Percentiles rank a stretch among this genome's conserved stretches.
Conservation (phyloP, 176 grass and related monocot species). For the Alopecurus myosuroides region DNA sequence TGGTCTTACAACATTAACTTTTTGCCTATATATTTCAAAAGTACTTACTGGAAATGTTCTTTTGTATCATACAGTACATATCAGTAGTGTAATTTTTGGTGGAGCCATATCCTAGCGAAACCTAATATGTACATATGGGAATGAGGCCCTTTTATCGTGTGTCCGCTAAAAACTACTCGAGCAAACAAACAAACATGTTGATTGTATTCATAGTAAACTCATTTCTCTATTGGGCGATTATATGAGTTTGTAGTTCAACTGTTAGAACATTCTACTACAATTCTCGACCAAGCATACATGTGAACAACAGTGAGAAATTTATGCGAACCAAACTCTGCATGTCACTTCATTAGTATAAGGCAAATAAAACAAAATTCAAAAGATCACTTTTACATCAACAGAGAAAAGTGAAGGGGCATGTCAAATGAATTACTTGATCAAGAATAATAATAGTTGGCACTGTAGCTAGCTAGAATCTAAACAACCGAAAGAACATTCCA, state of each 20-base stretch:
- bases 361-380: background rate
- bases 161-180: background rate
- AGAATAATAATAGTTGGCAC: constrained; percentile 16
- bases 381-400: background rate
- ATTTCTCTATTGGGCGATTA: background rate
- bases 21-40: no score
- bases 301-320: background rate
- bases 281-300: background rate
- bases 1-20: no score
- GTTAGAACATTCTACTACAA: background rate
- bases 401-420: background rate
- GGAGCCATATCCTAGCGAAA: no score
- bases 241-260: background rate
- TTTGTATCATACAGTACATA: no score
- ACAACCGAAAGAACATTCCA: constrained; percentile 34
- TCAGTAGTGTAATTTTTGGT: no score
- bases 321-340: background rate
- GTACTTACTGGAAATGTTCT: no score
- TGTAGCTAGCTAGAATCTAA: constrained; percentile 28
- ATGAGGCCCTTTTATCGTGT: no score
- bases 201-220: background rate
- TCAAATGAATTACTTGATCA: background rate
- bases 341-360: background rate
- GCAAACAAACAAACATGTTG: background rate
- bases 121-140: no score